Evolutionary conservation across 305 asterid genomes (phyloP).

Genomic region (Fraxinus baroniana): DNA sequence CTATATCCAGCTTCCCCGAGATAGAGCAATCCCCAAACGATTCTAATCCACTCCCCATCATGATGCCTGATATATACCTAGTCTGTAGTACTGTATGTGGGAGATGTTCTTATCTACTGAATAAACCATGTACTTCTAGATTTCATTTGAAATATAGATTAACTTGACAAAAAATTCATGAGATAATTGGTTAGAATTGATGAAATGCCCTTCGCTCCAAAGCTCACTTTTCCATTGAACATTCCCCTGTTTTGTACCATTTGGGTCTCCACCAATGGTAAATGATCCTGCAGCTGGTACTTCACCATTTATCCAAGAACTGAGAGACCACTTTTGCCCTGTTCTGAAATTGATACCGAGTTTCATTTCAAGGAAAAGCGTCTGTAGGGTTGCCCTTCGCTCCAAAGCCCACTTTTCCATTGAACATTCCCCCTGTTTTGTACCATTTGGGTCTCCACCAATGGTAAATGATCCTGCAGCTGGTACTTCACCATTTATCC

Average conservation of each 20-base stretch:
- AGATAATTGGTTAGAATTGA: background rate
- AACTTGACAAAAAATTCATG: background rate
- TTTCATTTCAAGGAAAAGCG: constrained; percentile 21
- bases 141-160: background rate
- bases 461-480: constrained; percentile 22
- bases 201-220: background rate
- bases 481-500: constrained; percentile 9
- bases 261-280: constrained; percentile 14
- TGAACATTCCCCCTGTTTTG: background rate
- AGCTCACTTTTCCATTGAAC: background rate
- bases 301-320: constrained; percentile 12
- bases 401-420: background rate
- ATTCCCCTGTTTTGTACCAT: background rate
- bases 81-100: background rate
- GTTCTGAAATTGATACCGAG: constrained; percentile 17
- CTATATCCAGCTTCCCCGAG: background rate
- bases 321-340: constrained; percentile 25
- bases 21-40: background rate
- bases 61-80: background rate
- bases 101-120: background rate
- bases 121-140: background rate
- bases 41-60: background rate
- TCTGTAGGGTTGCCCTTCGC: constrained; percentile 1
- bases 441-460: constrained; percentile 14
- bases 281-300: constrained; percentile 22